Evolutionary conservation across 352 stramenopile species (phyloP).

Genomic region (Phytophthora aleatoria): DNA sequence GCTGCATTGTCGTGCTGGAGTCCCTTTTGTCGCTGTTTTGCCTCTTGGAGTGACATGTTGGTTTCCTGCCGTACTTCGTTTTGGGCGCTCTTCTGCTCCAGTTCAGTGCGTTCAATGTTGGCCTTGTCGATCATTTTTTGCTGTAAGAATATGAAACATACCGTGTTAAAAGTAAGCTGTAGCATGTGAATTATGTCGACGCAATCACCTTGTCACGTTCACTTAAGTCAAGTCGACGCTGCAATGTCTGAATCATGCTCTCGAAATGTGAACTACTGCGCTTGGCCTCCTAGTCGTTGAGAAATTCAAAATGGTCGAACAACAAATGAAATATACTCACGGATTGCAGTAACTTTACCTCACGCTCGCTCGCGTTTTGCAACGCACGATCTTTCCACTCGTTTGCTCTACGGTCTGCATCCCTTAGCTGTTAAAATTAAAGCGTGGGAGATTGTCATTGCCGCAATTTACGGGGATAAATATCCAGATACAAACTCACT

Average conservation of each 20-base stretch:
- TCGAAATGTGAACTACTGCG: conserved; percentile 21
- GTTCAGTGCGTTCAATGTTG: conserved; percentile 30
- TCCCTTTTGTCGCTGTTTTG: conserved; percentile 19
- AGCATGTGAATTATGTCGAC: not conserved
- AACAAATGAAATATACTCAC: not conserved
- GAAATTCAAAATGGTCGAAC: not conserved
- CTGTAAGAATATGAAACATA: conserved; percentile 18
- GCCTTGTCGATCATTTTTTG: conserved; percentile 36
- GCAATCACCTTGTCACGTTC: conserved; percentile 29
- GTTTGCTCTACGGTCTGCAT: conserved; percentile 39
- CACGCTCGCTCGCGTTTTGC: conserved; percentile 41
- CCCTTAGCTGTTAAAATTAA: conserved; percentile 27
- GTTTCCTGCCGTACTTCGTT: conserved; percentile 25
- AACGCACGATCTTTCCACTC: conserved; percentile 49
- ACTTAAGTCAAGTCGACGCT: conserved; percentile 13
- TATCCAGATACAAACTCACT: conserved; percentile 13
- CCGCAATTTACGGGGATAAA: no score
- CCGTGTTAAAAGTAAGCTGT: not conserved
- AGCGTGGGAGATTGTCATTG: not conserved
- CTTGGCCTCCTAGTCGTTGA: conserved; percentile 15
- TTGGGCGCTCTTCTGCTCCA: conserved; percentile 22
- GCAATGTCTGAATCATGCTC: conserved; percentile 19
- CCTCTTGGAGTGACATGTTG: conserved; percentile 16
- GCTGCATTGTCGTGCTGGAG: conserved; percentile 17
- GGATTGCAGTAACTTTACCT: conserved; percentile 30